Evolutionary conservation across 179 eudicot species (phyloP).

Genomic region (Patellifolia procumbens): DNA sequence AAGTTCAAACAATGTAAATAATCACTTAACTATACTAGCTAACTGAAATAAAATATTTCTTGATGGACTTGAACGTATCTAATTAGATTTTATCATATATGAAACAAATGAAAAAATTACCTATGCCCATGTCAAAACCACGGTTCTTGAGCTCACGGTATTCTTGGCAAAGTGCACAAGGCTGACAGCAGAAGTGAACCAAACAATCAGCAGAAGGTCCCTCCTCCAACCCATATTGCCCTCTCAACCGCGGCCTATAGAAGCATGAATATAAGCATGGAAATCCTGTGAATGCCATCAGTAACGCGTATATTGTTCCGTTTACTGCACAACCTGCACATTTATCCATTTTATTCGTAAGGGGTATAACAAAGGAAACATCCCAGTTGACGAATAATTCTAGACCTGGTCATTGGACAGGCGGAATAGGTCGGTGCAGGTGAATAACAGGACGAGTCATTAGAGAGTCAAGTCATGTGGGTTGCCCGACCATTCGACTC

Average conservation of each 20-base stretch:
- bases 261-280: slow-evolving; percentile 43
- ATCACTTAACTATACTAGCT: background rate
- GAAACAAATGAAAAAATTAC: slow-evolving; percentile 4
- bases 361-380: background rate
- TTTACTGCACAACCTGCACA: slow-evolving; percentile 38
- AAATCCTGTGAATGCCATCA: slow-evolving; percentile 31
- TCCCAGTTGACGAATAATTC: no score
- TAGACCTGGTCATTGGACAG: no score
- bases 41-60: no score
- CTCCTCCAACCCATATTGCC: slow-evolving; percentile 38
- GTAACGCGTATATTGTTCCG: slow-evolving; percentile 34
- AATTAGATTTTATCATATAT: no score
- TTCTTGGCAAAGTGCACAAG: slow-evolving; percentile 48
- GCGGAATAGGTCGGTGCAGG: no score
- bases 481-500: no score
- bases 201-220: slow-evolving; percentile 43
- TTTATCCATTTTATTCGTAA: background rate
- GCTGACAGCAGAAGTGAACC: slow-evolving; percentile 47
- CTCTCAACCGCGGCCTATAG: slow-evolving; percentile 38
- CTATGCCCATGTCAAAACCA: slow-evolving; percentile 51
- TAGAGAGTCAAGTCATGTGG: no score
- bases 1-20: background rate
- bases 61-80: no score
- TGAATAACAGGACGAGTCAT: no score
- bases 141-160: slow-evolving; percentile 44